These are phyloP conservation scores for Austroboletus festivus DNA, from an alignment of 768 basidiomycete genomes.

Conservation along the genomic window DNA sequence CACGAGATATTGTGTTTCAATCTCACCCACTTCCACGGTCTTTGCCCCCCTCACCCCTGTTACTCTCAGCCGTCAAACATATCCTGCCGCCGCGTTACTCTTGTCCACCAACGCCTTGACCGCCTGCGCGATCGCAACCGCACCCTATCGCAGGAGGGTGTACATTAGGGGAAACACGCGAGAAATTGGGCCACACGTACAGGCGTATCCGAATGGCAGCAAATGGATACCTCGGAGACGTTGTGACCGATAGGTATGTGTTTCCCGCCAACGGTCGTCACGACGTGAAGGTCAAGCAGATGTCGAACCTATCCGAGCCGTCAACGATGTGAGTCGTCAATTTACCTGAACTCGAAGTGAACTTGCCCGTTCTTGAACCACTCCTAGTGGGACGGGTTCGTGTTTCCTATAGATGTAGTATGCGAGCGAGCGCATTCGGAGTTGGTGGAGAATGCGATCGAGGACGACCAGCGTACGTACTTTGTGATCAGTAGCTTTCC, in stretches of 20 bases:
- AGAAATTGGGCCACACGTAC: slow-evolving; percentile 32
- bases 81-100: slow-evolving; percentile 41
- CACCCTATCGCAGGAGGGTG: slow-evolving; percentile 39
- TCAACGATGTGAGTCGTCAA: neutral
- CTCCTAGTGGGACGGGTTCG: slow-evolving; percentile 41
- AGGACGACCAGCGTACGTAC: slow-evolving; percentile 27
- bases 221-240: slow-evolving; percentile 54
- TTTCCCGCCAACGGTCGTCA: slow-evolving; percentile 47
- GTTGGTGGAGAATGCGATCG: neutral
- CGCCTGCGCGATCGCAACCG: slow-evolving; percentile 47
- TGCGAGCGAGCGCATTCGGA: too few relatives aligned
- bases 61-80: too few relatives aligned
- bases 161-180: neutral
- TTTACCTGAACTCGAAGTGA: neutral
- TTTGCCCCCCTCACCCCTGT: too few relatives aligned
- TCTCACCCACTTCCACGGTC: too few relatives aligned
- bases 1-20: too few relatives aligned
- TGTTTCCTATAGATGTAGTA: slow-evolving; percentile 57
- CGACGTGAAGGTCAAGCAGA: slow-evolving; percentile 40
- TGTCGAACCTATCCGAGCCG: slow-evolving; percentile 36
- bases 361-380: slow-evolving; percentile 44
- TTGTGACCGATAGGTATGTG: slow-evolving; percentile 42
- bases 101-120: slow-evolving; percentile 57
- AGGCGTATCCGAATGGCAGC: slow-evolving; percentile 64
- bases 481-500: slow-evolving; percentile 62